These are phyloP conservation scores for Hypomyces rosellus DNA, from an alignment of 2,329 filamentous ascomycete genomes.

Conservation along the genomic window DNA sequence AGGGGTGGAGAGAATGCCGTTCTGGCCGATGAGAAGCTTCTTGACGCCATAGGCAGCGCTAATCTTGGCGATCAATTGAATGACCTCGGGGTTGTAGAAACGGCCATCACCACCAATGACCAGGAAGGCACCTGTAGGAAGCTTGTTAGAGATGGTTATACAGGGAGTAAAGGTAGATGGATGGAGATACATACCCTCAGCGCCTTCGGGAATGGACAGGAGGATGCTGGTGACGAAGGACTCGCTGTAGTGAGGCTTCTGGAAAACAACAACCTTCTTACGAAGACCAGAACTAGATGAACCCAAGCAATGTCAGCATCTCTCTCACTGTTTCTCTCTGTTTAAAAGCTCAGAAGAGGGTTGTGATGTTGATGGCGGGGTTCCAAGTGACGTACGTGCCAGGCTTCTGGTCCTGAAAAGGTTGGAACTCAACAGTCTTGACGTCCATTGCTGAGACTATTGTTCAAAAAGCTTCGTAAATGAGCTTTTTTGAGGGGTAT, in stretches of 20 bases:
- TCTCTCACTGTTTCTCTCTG: background rate
- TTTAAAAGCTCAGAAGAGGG: background rate
- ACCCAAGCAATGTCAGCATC: constrained; percentile 12
- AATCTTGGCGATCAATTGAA: constrained; percentile 96
- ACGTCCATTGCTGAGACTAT: constrained; percentile 52
- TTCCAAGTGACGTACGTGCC: constrained; percentile 73
- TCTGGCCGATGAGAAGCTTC: constrained; percentile 94
- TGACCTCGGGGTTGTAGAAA: constrained; percentile 94
- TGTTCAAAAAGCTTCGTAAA: background rate
- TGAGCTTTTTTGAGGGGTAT: too few species aligned
- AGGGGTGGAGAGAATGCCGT: constrained; percentile 94
- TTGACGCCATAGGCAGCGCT: constrained; percentile 95
- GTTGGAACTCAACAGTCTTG: constrained; percentile 73
- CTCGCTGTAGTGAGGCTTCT: constrained; percentile 92
- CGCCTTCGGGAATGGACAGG: constrained; percentile 92
- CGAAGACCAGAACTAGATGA: constrained; percentile 80
- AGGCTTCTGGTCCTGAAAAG: constrained; percentile 95
- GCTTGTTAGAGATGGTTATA: background rate
- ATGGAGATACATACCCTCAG: constrained; percentile 49
- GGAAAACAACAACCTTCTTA: constrained; percentile 98
- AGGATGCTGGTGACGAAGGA: constrained; percentile 92
- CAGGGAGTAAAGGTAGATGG: background rate
- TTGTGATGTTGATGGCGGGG: constrained; percentile 3
- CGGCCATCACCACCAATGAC: constrained; percentile 97
- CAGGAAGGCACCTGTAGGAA: constrained; percentile 60